These are phyloP conservation scores for Hippophae rhamnoides DNA, from an alignment of 306 rosid species.

Conservation along the genomic window DNA sequence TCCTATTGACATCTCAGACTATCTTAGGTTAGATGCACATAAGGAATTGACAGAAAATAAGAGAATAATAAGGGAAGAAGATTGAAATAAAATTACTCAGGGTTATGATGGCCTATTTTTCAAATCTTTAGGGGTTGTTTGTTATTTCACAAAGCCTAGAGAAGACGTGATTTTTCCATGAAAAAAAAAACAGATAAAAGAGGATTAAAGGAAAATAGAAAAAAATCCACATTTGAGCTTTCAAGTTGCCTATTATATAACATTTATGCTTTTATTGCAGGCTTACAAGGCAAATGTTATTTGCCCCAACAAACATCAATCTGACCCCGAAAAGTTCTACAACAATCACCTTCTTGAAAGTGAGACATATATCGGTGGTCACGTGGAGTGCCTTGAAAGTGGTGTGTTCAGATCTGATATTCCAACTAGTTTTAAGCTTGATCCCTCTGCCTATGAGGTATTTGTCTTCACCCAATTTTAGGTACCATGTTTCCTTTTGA, in stretches of 20 bases:
- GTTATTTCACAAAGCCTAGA: too few relatives aligned
- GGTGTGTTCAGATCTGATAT: conserved; percentile 97
- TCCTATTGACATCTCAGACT: too few relatives aligned
- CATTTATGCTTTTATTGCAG: conserved; percentile 37
- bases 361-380: conserved; percentile 97
- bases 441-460: conserved; percentile 83
- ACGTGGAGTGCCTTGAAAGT: conserved; percentile 97
- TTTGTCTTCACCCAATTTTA: conserved; percentile 15
- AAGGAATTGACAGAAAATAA: too few relatives aligned
- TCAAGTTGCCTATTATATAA: conserved; percentile 17
- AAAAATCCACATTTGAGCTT: conserved; percentile 9
- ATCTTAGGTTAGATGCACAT: too few relatives aligned
- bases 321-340: conserved; percentile 80
- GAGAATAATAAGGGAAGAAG: too few relatives aligned
- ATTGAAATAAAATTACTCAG: too few relatives aligned
- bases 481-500: conserved; percentile 9
- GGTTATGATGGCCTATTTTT: too few relatives aligned
- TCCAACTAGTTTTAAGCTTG: conserved; percentile 76
- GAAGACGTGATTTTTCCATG: conserved; percentile 7
- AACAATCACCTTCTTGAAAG: conserved; percentile 82
- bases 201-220: not conserved
- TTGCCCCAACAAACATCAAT: conserved; percentile 93
- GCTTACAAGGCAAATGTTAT: conserved; percentile 87
- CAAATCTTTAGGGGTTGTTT: too few relatives aligned
- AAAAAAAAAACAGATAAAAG: not conserved